Evolutionary conservation across 2,329 filamentous ascomycete genomes (phyloP).

Genomic region (Phoma herbarum): DNA sequence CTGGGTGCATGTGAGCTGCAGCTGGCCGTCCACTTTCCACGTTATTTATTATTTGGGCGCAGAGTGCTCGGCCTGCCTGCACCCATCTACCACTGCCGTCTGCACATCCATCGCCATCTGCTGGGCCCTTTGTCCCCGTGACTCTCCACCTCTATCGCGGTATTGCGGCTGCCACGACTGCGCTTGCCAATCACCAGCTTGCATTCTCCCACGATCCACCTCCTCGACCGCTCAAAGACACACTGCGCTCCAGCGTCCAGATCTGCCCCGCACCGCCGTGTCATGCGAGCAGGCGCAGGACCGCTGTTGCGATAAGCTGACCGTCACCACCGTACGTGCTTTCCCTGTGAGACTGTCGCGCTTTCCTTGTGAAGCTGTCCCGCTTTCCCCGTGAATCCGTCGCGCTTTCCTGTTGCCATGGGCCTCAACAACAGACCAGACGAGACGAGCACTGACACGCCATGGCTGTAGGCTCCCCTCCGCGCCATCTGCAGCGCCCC

Average conservation of each 20-base stretch:
- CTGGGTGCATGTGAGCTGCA: slow-evolving; percentile 10
- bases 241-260: slow-evolving; percentile 5
- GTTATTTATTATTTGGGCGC: neutral
- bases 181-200: slow-evolving; percentile 43
- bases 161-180: slow-evolving; percentile 30
- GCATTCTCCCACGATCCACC: slow-evolving; percentile 40
- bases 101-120: neutral
- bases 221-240: slow-evolving; percentile 16
- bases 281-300: slow-evolving; percentile 39
- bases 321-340: slow-evolving; percentile 32
- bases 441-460: slow-evolving; percentile 35
- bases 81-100: neutral
- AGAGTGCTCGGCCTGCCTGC: neutral
- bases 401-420: slow-evolving; percentile 4
- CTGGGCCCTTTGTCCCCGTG: slow-evolving; percentile 15
- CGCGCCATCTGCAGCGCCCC: slow-evolving; percentile 31
- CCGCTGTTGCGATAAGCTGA: slow-evolving; percentile 21
- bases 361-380: too few relatives aligned
- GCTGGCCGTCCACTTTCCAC: slow-evolving; percentile 1
- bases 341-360: slow-evolving; percentile 18
- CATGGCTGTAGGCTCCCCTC: slow-evolving; percentile 42
- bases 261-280: slow-evolving; percentile 28
- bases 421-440: slow-evolving; percentile 17
- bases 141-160: neutral
- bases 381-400: slow-evolving; percentile 21